Base-by-base conservation (phyloP, 805 yeast genomes). In the Danielia reshetovae region DNA sequence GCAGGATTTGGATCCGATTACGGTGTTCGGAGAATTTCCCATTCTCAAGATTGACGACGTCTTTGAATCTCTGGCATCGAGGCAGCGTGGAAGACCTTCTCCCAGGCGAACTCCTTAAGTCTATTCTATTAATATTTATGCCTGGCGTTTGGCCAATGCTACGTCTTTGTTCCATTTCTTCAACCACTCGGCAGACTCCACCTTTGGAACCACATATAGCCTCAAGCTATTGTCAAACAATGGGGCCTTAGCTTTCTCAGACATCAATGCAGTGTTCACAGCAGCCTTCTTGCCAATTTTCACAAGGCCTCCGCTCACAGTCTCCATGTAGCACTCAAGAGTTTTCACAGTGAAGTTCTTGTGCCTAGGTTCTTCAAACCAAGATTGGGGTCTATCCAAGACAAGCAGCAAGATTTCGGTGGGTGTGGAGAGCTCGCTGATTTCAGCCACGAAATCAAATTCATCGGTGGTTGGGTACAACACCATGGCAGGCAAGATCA, bases 381-480 rank as follows among this genome's bases (percentile, higher is more conserved):
- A 86, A 27, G 74, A 74, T 6, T 72, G 72, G 3, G 89, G 88
- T 50, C 88, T 72, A 27, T 79, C 70, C 37, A 66, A 46, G 3
- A 88, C 72, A 41, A 75, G 55, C 22, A 73, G 74, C 41, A 87
- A 55, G 8, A 85, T 51, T 24, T 84, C 93, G 4, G 57, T 51
- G 0, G 90, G 77, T 0, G 90, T 73, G 1, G 81, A 68, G 24
- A 79, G 60, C 57, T 88, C 96, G 39, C 90, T 77, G 5, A 83
- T 73, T 40, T 79, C 81, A 2, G 79, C 84, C 25, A 90, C 66
- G 48, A 81, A 80, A 57, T 90, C 97, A 47, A 87, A 85, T 55
- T 86, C 93, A 55, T 83, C 82, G 4, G 76, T 77, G 2, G 88
- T 74, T 15, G 97, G 97, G 48, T 87, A 90, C 38, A 89, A 58